phyloP scores from a whole-genome alignment of 305 asterid species.

The Fraxinus baroniana region DNA sequence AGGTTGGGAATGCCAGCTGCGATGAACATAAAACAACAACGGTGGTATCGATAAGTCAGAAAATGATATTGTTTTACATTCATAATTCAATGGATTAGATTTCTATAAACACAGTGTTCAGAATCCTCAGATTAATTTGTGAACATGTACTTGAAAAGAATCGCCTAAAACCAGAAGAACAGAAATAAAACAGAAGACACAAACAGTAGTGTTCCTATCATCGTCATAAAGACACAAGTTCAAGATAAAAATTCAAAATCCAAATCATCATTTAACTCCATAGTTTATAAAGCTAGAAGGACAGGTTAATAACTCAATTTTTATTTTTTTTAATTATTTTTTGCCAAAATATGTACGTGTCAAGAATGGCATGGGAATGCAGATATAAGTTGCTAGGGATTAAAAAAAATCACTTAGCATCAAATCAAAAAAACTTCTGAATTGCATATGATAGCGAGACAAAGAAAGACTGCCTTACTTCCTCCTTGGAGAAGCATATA shows the following conservation, averaged over 20 bases:
- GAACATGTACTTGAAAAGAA: not conserved
- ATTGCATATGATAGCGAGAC: not conserved
- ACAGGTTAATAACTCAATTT: not conserved
- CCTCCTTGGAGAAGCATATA: conserved; percentile 96
- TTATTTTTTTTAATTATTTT: not conserved
- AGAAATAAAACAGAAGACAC: not conserved
- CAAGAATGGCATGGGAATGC: not conserved
- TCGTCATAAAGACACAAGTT: not conserved
- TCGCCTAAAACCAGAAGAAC: not conserved
- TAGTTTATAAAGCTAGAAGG: not conserved
- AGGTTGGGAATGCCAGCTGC: conserved; percentile 57
- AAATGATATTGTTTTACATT: not conserved
- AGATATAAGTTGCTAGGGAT: not conserved
- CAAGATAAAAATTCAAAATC: not conserved
- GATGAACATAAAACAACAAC: conserved; percentile 7
- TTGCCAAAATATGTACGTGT: not conserved
- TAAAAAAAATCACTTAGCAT: conserved; percentile 1
- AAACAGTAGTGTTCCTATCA: not conserved
- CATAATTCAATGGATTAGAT: not conserved
- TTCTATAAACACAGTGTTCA: not conserved
- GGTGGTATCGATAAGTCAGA: not conserved
- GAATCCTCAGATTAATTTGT: not conserved
- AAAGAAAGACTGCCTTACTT: conserved; percentile 52
- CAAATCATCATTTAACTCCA: not conserved
- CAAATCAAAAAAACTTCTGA: not conserved